These are phyloP conservation scores for Miscanthus lutarioriparius DNA, from an alignment of 176 grass and related monocot genomes.

Conservation along the genomic window DNA sequence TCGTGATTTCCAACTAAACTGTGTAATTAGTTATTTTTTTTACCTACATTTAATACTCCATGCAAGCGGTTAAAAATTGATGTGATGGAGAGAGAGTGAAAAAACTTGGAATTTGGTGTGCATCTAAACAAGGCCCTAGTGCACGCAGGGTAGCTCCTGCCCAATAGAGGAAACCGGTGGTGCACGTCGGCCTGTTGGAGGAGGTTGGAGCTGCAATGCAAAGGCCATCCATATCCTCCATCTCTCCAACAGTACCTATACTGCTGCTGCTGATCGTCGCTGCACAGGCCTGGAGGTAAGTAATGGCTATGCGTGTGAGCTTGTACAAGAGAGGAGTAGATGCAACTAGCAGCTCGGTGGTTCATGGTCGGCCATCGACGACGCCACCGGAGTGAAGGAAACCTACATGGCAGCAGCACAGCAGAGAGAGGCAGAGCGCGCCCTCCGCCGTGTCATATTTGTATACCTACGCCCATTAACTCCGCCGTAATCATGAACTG, in stretches of 20 bases:
- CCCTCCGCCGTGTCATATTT: constrained; percentile 34
- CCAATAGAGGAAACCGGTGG: constrained; percentile 36
- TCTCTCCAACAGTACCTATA: constrained; percentile 6
- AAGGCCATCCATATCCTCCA: not conserved
- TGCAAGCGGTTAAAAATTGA: no score
- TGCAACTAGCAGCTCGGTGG: constrained; percentile 7
- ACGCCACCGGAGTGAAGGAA: constrained; percentile 10
- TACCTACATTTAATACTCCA: no score
- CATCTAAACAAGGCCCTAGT: no score
- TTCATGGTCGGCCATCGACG: constrained; percentile 18
- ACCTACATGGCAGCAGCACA: constrained; percentile 37
- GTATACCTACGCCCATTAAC: constrained; percentile 72
- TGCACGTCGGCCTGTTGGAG: constrained; percentile 31
- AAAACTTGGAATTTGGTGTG: no score
- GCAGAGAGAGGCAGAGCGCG: not conserved
- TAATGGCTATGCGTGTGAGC: constrained; percentile 37
- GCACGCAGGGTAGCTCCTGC: constrained; percentile 25
- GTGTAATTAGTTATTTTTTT: no score
- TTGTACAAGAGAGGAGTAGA: constrained; percentile 21
- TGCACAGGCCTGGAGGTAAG: constrained; percentile 13
- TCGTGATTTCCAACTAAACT: no score
- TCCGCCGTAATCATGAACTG: constrained; percentile 60
- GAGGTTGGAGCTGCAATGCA: not conserved
- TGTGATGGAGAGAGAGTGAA: no score
- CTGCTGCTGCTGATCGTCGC: constrained; percentile 3